phyloP scores from a whole-genome alignment of 2,329 filamentous ascomycete genomes.

The Coniochaeta sp. region DNA sequence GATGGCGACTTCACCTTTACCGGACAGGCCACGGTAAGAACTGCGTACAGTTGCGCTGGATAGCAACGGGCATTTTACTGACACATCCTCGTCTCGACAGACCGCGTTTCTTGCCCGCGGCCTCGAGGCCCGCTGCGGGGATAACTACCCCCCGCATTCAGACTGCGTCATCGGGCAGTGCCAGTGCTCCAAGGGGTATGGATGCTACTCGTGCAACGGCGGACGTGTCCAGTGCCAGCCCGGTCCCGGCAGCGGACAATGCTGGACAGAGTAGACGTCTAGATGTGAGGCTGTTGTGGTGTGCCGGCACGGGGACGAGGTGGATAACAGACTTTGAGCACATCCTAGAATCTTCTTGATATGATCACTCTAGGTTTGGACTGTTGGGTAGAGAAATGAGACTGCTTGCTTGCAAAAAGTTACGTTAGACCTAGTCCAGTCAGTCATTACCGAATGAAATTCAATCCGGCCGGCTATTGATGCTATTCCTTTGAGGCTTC shows the following conservation, averaged over 20 bases:
- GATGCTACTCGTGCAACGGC: conserved; percentile 6
- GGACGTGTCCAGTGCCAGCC: conserved; percentile 5
- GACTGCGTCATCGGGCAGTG: conserved; percentile 4
- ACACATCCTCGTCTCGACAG: neutral
- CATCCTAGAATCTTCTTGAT: too few species aligned
- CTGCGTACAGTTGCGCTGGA: too few species aligned
- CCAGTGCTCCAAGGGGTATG: conserved; percentile 4
- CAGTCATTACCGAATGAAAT: neutral
- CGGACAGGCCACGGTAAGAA: neutral
- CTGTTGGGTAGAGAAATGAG: neutral
- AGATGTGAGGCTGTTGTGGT: too few species aligned
- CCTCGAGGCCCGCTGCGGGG: conserved; percentile 4
- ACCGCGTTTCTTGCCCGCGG: neutral
- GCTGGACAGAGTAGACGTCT: neutral
- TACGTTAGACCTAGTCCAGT: neutral
- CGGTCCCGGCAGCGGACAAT: conserved; percentile 1
- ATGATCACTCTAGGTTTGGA: too few species aligned
- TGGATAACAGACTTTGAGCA: too few species aligned
- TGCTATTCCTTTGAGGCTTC: neutral
- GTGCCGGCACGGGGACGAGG: too few species aligned
- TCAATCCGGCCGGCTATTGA: neutral
- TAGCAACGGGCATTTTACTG: neutral
- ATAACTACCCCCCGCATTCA: conserved; percentile 2
- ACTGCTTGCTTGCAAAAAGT: neutral
- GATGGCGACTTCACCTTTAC: neutral